Evolutionary conservation across 345 rosid species (phyloP).

Genomic region (Murraya koenigii): DNA sequence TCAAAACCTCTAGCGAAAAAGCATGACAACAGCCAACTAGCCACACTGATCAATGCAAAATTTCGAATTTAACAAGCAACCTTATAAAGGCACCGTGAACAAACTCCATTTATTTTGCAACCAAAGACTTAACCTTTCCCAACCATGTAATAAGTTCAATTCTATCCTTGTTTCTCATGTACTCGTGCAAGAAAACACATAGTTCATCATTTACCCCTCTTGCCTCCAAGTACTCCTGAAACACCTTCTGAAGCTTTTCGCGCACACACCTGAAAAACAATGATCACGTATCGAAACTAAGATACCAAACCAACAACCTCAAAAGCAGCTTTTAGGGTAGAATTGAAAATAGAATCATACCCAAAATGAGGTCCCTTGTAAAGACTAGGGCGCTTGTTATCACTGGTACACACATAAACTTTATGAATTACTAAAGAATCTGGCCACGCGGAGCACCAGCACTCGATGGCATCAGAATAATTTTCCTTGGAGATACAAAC

Average conservation of each 20-base stretch:
- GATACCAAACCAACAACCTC: neutral
- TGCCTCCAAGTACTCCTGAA: constrained; percentile 45
- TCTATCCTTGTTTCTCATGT: constrained; percentile 71
- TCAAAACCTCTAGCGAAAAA: neutral
- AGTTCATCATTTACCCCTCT: constrained; percentile 66
- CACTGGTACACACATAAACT: constrained; percentile 39
- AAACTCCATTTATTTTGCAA: constrained; percentile 31
- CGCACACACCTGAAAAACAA: constrained; percentile 49
- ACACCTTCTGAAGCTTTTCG: constrained; percentile 37
- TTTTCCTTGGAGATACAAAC: constrained; percentile 47
- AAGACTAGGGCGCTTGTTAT: constrained; percentile 33
- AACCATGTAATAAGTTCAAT: constrained; percentile 69
- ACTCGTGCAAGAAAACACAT: constrained; percentile 63
- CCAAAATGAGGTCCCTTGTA: constrained; percentile 66
- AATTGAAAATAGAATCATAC: constrained; percentile 20
- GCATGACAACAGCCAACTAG: neutral
- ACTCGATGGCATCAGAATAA: constrained; percentile 38
- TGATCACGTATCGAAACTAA: constrained; percentile 7
- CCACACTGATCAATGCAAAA: neutral
- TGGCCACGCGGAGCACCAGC: constrained; percentile 73
- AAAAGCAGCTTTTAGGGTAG: too few relatives aligned
- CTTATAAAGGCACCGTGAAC: neutral
- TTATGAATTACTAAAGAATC: constrained; percentile 56
- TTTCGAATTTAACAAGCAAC: neutral
- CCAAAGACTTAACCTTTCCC: constrained; percentile 44